These are phyloP conservation scores for Scleroderma bovista DNA, from an alignment of 768 basidiomycete species.

Conservation along the genomic window DNA sequence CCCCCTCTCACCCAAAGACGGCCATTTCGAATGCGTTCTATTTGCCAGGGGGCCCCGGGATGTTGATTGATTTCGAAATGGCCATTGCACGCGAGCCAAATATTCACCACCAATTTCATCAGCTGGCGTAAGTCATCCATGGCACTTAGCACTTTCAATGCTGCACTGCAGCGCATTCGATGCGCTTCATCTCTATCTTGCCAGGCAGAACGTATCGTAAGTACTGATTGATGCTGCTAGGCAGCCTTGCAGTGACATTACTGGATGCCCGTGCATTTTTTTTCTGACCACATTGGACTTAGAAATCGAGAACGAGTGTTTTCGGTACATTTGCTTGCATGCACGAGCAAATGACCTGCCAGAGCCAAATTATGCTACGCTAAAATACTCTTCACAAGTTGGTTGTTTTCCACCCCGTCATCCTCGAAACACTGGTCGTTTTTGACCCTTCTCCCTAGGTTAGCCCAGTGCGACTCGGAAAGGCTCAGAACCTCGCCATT, in stretches of 20 bases:
- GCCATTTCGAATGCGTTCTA: too few relatives aligned
- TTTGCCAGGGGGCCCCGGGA: too few relatives aligned
- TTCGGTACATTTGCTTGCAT: conserved; percentile 93
- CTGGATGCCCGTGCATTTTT: not conserved
- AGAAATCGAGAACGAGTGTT: conserved; percentile 91
- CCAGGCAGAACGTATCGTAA: too few relatives aligned
- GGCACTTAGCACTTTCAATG: too few relatives aligned
- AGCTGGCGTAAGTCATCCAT: too few relatives aligned
- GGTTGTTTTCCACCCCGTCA: conserved; percentile 11
- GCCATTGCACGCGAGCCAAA: too few relatives aligned
- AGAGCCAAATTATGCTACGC: conserved; percentile 96
- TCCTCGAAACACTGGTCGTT: conserved; percentile 4
- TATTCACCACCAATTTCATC: too few relatives aligned
- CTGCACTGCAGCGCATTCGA: too few relatives aligned
- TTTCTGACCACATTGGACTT: not conserved
- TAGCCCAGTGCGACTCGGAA: conserved; percentile 64
- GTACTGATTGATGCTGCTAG: conserved; percentile 95
- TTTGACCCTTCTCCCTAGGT: conserved; percentile 44
- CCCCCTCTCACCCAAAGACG: too few relatives aligned
- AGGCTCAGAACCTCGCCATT: conserved; percentile 93
- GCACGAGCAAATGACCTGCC: conserved; percentile 97
- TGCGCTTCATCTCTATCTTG: too few relatives aligned
- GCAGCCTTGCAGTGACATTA: conserved; percentile 39
- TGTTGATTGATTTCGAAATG: too few relatives aligned
- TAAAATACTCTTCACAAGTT: conserved; percentile 91